Conservation (phyloP, 2,329 filamentous ascomycete genomes). For the Cytospora leucostoma region DNA sequence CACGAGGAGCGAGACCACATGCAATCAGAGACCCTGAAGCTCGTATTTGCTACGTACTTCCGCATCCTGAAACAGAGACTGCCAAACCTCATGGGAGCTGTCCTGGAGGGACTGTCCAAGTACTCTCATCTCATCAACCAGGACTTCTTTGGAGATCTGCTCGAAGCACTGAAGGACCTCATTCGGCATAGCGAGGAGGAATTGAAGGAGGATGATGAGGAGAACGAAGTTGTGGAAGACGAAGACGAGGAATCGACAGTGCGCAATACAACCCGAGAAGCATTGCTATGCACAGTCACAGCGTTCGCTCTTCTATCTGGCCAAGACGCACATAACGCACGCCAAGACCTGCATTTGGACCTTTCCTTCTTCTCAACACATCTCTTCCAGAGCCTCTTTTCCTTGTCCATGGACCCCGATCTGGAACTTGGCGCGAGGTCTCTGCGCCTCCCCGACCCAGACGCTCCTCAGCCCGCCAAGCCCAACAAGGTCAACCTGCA, state of each 20-base stretch:
- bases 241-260: conserved; percentile 50
- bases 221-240: conserved; percentile 46
- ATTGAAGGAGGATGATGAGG: conserved; percentile 48
- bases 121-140: conserved; percentile 98
- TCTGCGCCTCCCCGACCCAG: conserved; percentile 68
- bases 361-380: conserved; percentile 94
- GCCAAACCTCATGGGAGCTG: conserved; percentile 90
- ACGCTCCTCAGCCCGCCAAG: conserved; percentile 45
- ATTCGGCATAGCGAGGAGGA: conserved; percentile 72
- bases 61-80: conserved; percentile 83
- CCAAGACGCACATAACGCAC: conserved; percentile 86
- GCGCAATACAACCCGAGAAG: conserved; percentile 80
- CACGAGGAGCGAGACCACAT: conserved; percentile 92
- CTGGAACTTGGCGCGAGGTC: conserved; percentile 80
- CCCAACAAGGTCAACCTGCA: conserved; percentile 81
- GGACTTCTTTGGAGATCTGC: conserved; percentile 94
- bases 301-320: conserved; percentile 95
- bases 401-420: conserved; percentile 78
- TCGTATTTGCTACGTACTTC: conserved; percentile 95
- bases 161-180: conserved; percentile 92
- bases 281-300: conserved; percentile 91
- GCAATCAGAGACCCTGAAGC: conserved; percentile 92
- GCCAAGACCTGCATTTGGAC: conserved; percentile 80
- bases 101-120: conserved; percentile 89
- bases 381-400: conserved; percentile 82